Evolutionary conservation across 2,329 filamentous ascomycete species (phyloP), one percentile per base, ranked within the genome.

Genomic region (Pseudocercospora vitis): DNA sequence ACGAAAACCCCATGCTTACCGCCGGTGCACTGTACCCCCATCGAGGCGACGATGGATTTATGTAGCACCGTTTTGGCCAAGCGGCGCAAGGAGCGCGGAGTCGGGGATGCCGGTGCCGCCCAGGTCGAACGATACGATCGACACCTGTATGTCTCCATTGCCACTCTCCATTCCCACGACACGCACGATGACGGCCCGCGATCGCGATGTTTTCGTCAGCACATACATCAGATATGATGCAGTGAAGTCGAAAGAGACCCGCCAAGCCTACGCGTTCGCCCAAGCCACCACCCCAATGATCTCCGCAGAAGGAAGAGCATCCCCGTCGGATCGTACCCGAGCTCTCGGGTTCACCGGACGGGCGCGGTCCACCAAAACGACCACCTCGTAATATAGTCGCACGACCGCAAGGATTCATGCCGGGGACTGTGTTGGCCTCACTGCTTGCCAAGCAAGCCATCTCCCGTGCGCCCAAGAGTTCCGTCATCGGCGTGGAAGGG

Each of bases 161-260:
- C 23, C 23, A 4, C 37, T 19, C 23, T 16, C 5, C 37, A 5
- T 9, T 11, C 9, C 35, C 18, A 12, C 35, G 33, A 37, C 33
- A 37, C 33, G 33, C 33, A 37, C 14, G 33, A 11, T 19, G 14
- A 19, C 37, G 37, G 23, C 19, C 23, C 37, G 18, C 21, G 8
- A 7, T 9, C 11, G 18, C 37, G 19, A 24, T 40, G 23, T 39
- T 18, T 39, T 16, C 35, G 35, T 39, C 19, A 40, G 35, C 35
- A 18, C 35, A 39, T 39, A 21, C 37, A 40, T 40, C 9, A 40
- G 37, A 40, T 3, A 40, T 40, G 18, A 40, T 23, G 37, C 11
- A 40, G 37, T 40, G 37, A 40, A 19, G 37, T 40, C 19, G 37
- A 23, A 40, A 40, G n/a, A 37, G 37, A 40, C 37, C 37, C 37